These are phyloP conservation scores for Azolla pinnata DNA, from an alignment of 75 land plant genomes.

Conservation along the genomic window DNA sequence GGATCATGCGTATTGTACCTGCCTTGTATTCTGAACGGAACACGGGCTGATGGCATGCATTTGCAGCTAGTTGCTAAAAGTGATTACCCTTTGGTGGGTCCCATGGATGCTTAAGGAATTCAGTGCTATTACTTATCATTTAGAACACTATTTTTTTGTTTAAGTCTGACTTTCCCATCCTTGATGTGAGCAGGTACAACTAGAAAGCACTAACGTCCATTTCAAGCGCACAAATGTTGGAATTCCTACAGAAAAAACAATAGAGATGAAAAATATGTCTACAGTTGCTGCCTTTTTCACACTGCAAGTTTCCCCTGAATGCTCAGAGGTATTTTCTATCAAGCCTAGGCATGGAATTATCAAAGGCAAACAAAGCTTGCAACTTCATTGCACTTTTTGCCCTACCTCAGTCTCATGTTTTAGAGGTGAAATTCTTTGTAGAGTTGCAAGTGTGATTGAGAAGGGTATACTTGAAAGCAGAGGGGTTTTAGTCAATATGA, in stretches of 20 bases:
- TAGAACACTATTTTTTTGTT: too few relatives aligned
- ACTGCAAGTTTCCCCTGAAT: slow-evolving; percentile 15
- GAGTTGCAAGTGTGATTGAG: slow-evolving; percentile 16
- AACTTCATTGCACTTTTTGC: slow-evolving; percentile 15
- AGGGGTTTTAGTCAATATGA: slow-evolving; percentile 8
- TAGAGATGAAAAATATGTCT: slow-evolving; percentile 13
- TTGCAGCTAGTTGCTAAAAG: slow-evolving; percentile 22
- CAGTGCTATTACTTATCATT: too few relatives aligned
- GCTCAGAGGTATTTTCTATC: slow-evolving; percentile 13
- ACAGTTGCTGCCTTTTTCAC: slow-evolving; percentile 19
- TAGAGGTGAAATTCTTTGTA: slow-evolving; percentile 16
- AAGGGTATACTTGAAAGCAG: slow-evolving; percentile 12
- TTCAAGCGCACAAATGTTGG: slow-evolving; percentile 35
- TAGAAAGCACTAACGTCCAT: slow-evolving; percentile 15
- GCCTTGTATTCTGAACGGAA: slow-evolving; percentile 20
- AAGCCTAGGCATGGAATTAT: slow-evolving; percentile 20
- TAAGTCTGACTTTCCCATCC: too few relatives aligned
- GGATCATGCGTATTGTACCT: slow-evolving; percentile 11
- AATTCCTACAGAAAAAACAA: slow-evolving; percentile 5
- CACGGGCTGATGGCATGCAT: slow-evolving; percentile 6
- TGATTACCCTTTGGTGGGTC: too few relatives aligned
- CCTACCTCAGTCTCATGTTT: slow-evolving; percentile 12
- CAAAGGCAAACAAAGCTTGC: slow-evolving; percentile 13
- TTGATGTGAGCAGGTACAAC: slow-evolving; percentile 22
- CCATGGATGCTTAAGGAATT: too few relatives aligned